A percentile compares a stretch with the other conserved stretches of the same genome.
Conservation (phyloP, 2,329 filamentous ascomycete genomes). For the Verticillium zaregamsianum region DNA sequence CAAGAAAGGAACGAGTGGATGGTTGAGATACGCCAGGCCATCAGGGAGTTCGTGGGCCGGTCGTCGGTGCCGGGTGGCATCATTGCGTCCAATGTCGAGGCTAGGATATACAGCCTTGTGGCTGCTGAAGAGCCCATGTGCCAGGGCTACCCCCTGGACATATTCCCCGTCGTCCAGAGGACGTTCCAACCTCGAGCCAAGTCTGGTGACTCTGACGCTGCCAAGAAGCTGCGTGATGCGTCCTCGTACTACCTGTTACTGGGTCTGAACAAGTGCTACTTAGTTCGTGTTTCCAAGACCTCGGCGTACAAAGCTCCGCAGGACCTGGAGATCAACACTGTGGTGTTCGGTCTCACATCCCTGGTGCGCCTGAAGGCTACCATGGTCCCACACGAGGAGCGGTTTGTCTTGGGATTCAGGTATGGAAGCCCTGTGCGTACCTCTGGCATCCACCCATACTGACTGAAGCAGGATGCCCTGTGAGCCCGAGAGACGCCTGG, state of each 20-base stretch:
- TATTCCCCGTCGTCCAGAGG: constrained; percentile 51
- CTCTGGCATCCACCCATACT: constrained; percentile 14
- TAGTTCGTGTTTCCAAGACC: constrained; percentile 45
- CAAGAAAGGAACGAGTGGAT: constrained; percentile 48
- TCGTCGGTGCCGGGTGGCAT: constrained; percentile 26
- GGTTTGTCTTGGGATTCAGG: constrained; percentile 53
- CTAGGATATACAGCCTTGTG: constrained; percentile 42
- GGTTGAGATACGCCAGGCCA: constrained; percentile 38
- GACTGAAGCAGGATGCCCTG: constrained; percentile 5
- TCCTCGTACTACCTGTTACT: constrained; percentile 52
- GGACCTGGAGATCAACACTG: constrained; percentile 45
- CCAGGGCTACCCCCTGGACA: constrained; percentile 23
- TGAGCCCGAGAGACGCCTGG: constrained; percentile 33
- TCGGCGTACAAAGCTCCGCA: constrained; percentile 35
- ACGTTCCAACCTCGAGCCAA: constrained; percentile 35
- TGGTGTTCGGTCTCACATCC: constrained; percentile 47
- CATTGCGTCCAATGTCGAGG: constrained; percentile 42
- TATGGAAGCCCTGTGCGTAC: constrained; percentile 23
- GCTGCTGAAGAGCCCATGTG: constrained; percentile 36
- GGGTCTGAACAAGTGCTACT: constrained; percentile 47
- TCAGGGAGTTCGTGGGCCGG: constrained; percentile 28
- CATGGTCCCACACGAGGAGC: constrained; percentile 47
- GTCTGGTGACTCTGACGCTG: constrained; percentile 34
- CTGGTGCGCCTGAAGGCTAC: constrained; percentile 48
- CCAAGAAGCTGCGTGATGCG: constrained; percentile 43